phyloP scores from a whole-genome alignment of 495 filamentous ascomycete species.

The Lentithecium fluviatile region DNA sequence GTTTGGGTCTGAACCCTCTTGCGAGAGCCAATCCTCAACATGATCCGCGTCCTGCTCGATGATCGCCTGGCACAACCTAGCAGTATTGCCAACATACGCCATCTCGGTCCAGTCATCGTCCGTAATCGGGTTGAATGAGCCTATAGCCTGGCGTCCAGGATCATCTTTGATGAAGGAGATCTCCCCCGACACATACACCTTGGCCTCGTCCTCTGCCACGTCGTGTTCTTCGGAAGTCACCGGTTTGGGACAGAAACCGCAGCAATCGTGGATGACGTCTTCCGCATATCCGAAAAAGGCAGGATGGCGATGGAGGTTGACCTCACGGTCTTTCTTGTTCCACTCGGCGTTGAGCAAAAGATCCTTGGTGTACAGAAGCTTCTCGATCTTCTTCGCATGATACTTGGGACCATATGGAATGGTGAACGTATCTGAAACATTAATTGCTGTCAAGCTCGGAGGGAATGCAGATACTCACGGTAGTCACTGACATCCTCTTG shows the following conservation, averaged over 20 bases:
- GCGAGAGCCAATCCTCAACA: constrained; percentile 65
- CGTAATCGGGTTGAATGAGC: constrained; percentile 74
- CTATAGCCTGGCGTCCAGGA: constrained; percentile 71
- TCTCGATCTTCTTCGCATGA: constrained; percentile 71
- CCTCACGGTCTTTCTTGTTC: constrained; percentile 71
- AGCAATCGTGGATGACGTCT: constrained; percentile 75
- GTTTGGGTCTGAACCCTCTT: constrained; percentile 61
- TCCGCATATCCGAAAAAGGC: constrained; percentile 66
- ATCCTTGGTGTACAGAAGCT: constrained; percentile 74
- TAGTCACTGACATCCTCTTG: constrained; percentile 73
- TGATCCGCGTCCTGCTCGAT: constrained; percentile 64
- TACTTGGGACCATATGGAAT: constrained; percentile 73
- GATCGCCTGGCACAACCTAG: constrained; percentile 71
- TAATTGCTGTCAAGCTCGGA: not conserved
- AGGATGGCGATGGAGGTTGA: constrained; percentile 77
- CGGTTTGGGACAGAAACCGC: constrained; percentile 70
- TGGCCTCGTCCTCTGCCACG: constrained; percentile 65
- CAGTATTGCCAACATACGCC: constrained; percentile 73
- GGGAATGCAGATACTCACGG: constrained; percentile 56
- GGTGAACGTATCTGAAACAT: constrained; percentile 41
- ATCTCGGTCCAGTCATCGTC: constrained; percentile 77
- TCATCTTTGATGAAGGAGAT: constrained; percentile 74
- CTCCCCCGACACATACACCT: constrained; percentile 68
- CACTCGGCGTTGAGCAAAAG: constrained; percentile 82
- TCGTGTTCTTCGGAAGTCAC: constrained; percentile 67